Percentiles rank a stretch among this genome's conserved stretches.
phyloP scores from a whole-genome alignment of 352 stramenopile species.

The Phytophthora podocarpi region DNA sequence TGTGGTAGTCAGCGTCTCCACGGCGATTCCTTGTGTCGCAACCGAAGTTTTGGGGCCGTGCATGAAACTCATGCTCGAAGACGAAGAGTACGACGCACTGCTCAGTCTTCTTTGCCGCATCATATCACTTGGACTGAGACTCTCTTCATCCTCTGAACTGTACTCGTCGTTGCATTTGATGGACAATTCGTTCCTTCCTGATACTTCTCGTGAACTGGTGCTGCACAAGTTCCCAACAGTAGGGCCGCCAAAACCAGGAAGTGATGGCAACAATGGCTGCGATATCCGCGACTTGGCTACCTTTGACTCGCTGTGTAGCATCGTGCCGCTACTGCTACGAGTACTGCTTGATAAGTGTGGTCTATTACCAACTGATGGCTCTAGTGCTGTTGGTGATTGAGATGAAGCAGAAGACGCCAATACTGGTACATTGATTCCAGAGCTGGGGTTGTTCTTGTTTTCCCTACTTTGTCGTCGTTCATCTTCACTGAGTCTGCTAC shows the following conservation, averaged over 20 bases:
- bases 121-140: slow-evolving; percentile 33
- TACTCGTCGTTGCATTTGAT: slow-evolving; percentile 7
- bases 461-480: slow-evolving; percentile 51
- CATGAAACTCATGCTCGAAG: slow-evolving; percentile 48
- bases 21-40: slow-evolving; percentile 59
- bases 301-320: slow-evolving; percentile 9
- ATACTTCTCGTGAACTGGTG: slow-evolving; percentile 14
- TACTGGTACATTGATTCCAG: not conserved
- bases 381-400: too few relatives aligned
- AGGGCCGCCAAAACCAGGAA: slow-evolving; percentile 4
- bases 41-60: slow-evolving; percentile 51
- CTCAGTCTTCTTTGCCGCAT: slow-evolving; percentile 52
- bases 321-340: slow-evolving; percentile 17
- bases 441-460: slow-evolving; percentile 1
- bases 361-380: too few relatives aligned
- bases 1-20: slow-evolving; percentile 75
- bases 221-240: not conserved
- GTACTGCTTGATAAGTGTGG: not conserved
- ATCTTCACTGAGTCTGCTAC: slow-evolving; percentile 70
- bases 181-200: not conserved
- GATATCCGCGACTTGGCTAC: slow-evolving; percentile 23
- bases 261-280: slow-evolving; percentile 9
- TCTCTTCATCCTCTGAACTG: slow-evolving; percentile 13
- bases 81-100: not conserved
- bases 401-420: too few relatives aligned